Conservation (phyloP, 495 filamentous ascomycete genomes). For the Tuber indicum region DNA sequence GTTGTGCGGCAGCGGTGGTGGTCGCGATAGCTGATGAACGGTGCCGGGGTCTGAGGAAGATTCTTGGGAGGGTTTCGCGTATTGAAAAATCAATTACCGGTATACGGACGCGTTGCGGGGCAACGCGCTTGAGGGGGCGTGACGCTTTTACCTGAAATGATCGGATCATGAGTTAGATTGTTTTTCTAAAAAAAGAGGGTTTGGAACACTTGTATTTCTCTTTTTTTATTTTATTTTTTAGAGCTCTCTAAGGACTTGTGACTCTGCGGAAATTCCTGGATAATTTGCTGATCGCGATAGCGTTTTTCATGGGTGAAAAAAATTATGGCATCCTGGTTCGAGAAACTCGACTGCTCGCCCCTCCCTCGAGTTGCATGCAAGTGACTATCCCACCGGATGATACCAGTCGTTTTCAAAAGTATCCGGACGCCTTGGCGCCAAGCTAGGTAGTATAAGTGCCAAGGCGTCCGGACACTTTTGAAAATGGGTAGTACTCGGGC, state of each 20-base stretch:
- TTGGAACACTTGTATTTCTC: not conserved
- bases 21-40: not conserved
- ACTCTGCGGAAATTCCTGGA: not conserved
- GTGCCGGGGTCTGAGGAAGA: not conserved
- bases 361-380: too few species aligned
- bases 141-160: not conserved
- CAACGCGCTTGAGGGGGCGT: not conserved
- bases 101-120: not conserved
- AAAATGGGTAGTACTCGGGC: too few species aligned
- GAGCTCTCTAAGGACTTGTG: not conserved
- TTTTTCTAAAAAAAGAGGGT: not conserved
- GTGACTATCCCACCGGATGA: not conserved
- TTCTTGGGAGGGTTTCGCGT: not conserved
- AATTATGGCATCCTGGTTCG: not conserved
- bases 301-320: not conserved
- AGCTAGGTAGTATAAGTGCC: too few species aligned
- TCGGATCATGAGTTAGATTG: not conserved
- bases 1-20: not conserved
- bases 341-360: not conserved
- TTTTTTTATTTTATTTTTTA: not conserved
- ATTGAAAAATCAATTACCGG: not conserved
- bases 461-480: too few species aligned
- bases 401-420: not conserved
- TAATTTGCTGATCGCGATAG: not conserved
- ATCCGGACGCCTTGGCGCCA: too few species aligned